These are phyloP conservation scores for Marvania coccoides DNA, from an alignment of 139 green algal genomes.

Conservation along the genomic window DNA sequence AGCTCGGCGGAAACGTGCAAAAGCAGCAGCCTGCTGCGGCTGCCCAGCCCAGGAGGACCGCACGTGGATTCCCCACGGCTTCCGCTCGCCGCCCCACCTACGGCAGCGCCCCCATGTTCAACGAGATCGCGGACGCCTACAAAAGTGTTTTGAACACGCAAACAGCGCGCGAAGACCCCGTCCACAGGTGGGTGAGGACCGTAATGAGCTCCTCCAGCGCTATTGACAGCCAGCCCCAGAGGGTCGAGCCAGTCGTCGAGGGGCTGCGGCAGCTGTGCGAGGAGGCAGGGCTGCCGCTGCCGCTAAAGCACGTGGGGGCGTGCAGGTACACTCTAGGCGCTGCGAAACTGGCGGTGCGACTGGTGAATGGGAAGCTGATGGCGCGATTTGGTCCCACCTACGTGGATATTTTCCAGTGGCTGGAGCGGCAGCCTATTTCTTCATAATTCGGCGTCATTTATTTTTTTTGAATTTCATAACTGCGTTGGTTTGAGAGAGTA, in stretches of 20 bases:
- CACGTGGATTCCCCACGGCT: no score
- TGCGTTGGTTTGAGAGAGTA: background rate
- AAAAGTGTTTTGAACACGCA: background rate
- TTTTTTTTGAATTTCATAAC: background rate
- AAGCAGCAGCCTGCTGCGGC: no score
- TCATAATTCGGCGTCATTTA: background rate
- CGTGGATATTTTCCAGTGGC: conserved; percentile 15
- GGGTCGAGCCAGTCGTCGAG: conserved; percentile 15
- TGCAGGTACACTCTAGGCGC: conserved; percentile 13
- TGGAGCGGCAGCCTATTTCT: conserved; percentile 13
- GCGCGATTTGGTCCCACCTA: background rate
- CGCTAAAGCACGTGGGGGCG: conserved; percentile 10
- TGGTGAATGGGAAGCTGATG: conserved; percentile 26
- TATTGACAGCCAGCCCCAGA: conserved; percentile 2
- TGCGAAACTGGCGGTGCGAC: conserved; percentile 7
- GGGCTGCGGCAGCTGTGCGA: conserved; percentile 9
- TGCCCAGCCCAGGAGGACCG: no score
- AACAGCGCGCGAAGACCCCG: background rate
- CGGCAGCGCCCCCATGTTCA: background rate
- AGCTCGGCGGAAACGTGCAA: no score
- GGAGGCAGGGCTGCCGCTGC: conserved; percentile 8
- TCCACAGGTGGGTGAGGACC: background rate
- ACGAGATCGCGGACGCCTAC: background rate
- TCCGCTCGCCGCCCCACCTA: background rate
- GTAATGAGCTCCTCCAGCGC: conserved; percentile 4